These are phyloP conservation scores for Chytriomyces sp. DNA, from an alignment of 192 early-diverging fungal species.

Conservation along the genomic window DNA sequence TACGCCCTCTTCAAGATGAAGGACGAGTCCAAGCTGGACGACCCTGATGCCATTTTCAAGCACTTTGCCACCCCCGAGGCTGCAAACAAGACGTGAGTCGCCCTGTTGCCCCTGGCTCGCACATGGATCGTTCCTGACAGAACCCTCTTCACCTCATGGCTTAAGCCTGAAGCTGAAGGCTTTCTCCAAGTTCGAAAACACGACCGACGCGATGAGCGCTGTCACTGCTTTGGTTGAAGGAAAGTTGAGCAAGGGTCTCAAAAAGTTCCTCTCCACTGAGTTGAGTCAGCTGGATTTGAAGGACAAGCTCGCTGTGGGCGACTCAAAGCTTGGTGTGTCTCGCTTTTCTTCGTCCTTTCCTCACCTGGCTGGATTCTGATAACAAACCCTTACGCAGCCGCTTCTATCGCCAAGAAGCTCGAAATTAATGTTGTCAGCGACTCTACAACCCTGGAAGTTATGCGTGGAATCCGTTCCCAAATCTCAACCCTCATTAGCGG, in stretches of 20 bases:
- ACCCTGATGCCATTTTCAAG: constrained; percentile 84
- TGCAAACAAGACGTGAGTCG: constrained; percentile 83
- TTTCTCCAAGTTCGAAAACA: constrained; percentile 98
- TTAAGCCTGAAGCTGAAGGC: constrained; percentile 85
- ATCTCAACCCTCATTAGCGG: constrained; percentile 88
- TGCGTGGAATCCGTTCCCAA: constrained; percentile 95
- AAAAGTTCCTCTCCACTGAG: constrained; percentile 85
- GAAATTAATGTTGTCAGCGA: constrained; percentile 82
- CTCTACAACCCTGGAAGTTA: constrained; percentile 84
- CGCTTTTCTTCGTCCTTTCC: background rate
- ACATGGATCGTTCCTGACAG: background rate
- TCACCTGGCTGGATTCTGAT: background rate
- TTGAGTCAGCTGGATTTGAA: constrained; percentile 86
- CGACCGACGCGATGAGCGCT: constrained; percentile 93
- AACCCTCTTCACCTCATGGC: background rate
- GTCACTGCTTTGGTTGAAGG: constrained; percentile 96
- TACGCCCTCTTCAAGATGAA: constrained; percentile 96
- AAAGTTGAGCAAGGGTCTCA: constrained; percentile 93
- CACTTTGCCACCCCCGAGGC: constrained; percentile 84
- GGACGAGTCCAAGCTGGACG: constrained; percentile 85
- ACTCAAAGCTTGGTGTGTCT: constrained; percentile 86
- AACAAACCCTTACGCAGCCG: constrained; percentile 6
- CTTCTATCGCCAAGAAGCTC: constrained; percentile 82
- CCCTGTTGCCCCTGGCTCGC: too few relatives aligned
- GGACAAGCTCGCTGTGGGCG: constrained; percentile 88